Conservation (phyloP, 139 green algal species). For the Edaphochlamys debaryana region DNA sequence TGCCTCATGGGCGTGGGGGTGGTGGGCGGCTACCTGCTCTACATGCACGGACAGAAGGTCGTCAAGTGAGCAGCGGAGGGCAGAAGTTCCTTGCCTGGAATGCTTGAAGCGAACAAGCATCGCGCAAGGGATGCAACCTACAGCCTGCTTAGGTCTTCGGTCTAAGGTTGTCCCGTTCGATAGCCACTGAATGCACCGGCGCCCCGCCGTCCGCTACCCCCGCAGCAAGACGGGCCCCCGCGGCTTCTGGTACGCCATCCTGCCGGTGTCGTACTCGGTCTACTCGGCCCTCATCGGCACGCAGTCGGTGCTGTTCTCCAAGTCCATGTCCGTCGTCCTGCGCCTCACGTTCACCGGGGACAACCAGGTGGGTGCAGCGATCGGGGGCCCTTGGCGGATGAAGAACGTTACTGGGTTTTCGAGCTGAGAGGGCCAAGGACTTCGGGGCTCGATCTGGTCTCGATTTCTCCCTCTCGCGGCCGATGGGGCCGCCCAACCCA, state of each 20-base stretch:
- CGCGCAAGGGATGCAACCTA: too few species aligned
- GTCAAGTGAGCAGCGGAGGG: conserved; percentile 11
- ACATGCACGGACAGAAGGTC: conserved; percentile 57
- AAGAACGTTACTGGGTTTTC: too few species aligned
- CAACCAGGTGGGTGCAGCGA: conserved; percentile 52
- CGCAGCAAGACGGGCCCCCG: conserved; percentile 31
- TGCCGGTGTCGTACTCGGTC: conserved; percentile 83
- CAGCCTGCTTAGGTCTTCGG: too few species aligned
- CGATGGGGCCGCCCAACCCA: too few species aligned
- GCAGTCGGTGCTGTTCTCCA: conserved; percentile 88
- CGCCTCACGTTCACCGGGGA: conserved; percentile 74
- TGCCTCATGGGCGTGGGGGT: conserved; percentile 57
- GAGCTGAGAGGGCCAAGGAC: too few species aligned
- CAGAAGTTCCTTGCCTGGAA: neutral
- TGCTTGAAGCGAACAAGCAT: too few species aligned
- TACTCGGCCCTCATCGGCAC: conserved; percentile 86
- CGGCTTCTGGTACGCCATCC: conserved; percentile 59
- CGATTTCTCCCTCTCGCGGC: too few species aligned
- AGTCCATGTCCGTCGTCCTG: conserved; percentile 85
- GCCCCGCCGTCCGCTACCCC: too few species aligned
- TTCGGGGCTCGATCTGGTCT: too few species aligned
- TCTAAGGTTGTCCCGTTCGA: too few species aligned
- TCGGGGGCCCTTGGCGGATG: too few species aligned
- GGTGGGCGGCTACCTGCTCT: conserved; percentile 60
- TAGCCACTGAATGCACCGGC: too few species aligned